Evolutionary conservation across 371 early-diverging fungal species (phyloP), one percentile per base, ranked within the genome.

Genomic region (Lichtheimia ornata): DNA sequence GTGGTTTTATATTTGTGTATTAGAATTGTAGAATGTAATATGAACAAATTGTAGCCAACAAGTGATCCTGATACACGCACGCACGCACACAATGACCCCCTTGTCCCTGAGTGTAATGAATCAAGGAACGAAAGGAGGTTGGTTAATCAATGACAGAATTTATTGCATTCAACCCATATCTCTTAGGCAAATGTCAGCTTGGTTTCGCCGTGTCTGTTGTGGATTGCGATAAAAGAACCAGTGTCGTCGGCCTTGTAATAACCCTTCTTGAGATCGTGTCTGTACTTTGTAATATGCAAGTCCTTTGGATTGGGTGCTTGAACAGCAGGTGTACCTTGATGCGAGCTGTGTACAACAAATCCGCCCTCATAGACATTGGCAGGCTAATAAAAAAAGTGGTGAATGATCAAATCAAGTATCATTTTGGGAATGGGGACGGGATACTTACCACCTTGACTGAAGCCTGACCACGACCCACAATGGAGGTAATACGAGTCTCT

Each of bases 231-330:
- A 17, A 41, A 44, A 17, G 59, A 52, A 15, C 54, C 68, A 13
- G 68, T 56, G 13, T 63, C 50, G n/a, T 62, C 45, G 28, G 30
- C n/a, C 61, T 63, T 67, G 56, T 63, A 67, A 50, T 67, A 67
- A 28, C 68, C 68, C 27, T 56, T 52, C 49, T 67, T 67, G 50
- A 56, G 50, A 35, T 63, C 55, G 5, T 47, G 63, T 50, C 62
- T 59, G 54, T 63, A 56, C 56, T 63, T 67, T 40, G 47, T 53
- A 44, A 67, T 50, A 50, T 67, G 68, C 43, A 67, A 15, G 40
- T 67, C 68, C 12, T 59, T 59, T 6, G 68, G 68, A 2, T 67
- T 30, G 18, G 68, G 63, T 6, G 68, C 68, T n/a, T 41, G 5
- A 5, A 67, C 58, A 15, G 28, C 42, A 28, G 63, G 63, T 4